Base-by-base conservation (phyloP, 169 alveolate genomes). In the Cystoisospora suis region DNA sequence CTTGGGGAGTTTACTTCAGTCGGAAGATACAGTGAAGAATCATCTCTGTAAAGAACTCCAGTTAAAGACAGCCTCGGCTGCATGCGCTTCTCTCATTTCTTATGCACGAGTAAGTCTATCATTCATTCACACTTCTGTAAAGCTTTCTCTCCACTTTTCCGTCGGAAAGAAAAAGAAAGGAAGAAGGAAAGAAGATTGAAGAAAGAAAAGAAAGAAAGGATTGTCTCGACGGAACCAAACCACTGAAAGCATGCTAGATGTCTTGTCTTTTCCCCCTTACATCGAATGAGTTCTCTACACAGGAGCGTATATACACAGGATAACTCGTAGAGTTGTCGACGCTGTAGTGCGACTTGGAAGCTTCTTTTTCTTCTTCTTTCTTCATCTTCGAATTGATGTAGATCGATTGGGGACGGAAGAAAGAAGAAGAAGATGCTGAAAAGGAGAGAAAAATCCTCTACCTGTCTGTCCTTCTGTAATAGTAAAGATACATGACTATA, bases 21-120 rank as follows among this genome's bases (percentile, higher is more conserved):
- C 53, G 15, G 83, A 40, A 0, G 83, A 72, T 34, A 17, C 46
- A 5, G 20, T 72, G 3, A 72, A 72, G 32, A 72, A 72, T 56
- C 83, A 72, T 56, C 36, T 72, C 32, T 34, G 58, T 34, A 72
- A 38, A 53, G 83, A 72, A 38, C 83, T 72, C 7, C 83, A 38
- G 45, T 32, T 72, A 34, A 34, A 40, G 23, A 72, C 83, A 0
- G 83, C 83, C 17, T 34, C 36, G 36, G 83, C 56, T 9, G 83
- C 83, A 3, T 72, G 83, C 27, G 83, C 83, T 17, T n/a, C 83
- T 20, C 83, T 72, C 7, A 46, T 72, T 34, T 72, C 53, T 0
- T 38, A 72, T 36, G 56, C 83, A 0, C 83, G 83, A 27, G 83
- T 72, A 72, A 65, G 34, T 44, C 5, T 5, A 4, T 32, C 9